phyloP scores from a whole-genome alignment of 768 basidiomycete species.

The Exidia glandulosa region DNA sequence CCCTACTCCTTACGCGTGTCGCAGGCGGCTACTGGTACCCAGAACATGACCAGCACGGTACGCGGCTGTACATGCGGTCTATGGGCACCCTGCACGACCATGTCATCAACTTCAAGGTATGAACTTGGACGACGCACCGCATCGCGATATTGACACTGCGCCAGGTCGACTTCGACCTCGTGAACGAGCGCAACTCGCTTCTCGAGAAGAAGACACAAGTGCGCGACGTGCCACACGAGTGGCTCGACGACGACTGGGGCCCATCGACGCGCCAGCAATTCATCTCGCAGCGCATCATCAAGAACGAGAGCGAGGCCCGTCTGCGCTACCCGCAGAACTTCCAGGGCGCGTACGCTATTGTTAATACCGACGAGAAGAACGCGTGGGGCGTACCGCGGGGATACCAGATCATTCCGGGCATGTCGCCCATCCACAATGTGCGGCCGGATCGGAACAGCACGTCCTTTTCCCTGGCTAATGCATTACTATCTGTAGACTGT shows the following conservation, averaged over 20 bases:
- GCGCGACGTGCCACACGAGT: conserved; percentile 39
- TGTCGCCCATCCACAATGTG: conserved; percentile 42
- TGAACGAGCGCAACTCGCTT: conserved; percentile 45
- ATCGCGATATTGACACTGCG: background rate
- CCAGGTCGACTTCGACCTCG: conserved; percentile 56
- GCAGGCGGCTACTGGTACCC: conserved; percentile 40
- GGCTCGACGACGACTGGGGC: conserved; percentile 53
- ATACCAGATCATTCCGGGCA: conserved; percentile 51
- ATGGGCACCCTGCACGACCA: conserved; percentile 63
- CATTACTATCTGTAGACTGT: too few relatives aligned
- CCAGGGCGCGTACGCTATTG: conserved; percentile 46
- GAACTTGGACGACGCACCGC: background rate
- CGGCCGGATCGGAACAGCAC: conserved; percentile 5
- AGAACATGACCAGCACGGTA: conserved; percentile 39
- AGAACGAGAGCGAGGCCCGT: conserved; percentile 39
- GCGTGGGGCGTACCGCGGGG: conserved; percentile 48
- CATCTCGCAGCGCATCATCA: conserved; percentile 35
- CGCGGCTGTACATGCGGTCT: conserved; percentile 41
- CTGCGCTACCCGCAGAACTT: conserved; percentile 43
- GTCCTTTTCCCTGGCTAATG: too few relatives aligned
- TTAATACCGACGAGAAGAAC: conserved; percentile 43
- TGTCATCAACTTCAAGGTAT: conserved; percentile 54
- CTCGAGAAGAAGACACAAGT: conserved; percentile 38
- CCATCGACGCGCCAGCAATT: conserved; percentile 41
- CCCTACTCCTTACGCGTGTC: background rate